Conservation (phyloP, 2,329 filamentous ascomycete genomes). For the Ophiocordyceps unilateralis region DNA sequence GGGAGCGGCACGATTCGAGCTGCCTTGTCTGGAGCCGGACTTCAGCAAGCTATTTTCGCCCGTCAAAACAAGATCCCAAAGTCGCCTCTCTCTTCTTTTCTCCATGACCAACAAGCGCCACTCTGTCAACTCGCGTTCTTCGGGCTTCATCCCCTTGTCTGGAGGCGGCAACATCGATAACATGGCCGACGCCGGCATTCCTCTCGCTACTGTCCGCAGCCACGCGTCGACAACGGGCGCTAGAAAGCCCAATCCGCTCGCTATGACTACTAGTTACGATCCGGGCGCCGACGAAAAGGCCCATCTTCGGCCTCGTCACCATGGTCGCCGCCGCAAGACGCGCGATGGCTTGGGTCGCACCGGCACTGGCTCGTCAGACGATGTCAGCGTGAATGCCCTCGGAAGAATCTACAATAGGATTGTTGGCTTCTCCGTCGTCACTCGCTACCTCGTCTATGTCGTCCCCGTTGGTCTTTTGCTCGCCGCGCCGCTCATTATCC, state of each 20-base stretch:
- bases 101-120: not conserved
- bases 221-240: not conserved
- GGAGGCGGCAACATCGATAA: not conserved
- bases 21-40: not conserved
- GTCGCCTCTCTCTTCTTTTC: not conserved
- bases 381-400: constrained; percentile 44
- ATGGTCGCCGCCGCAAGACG: constrained; percentile 33
- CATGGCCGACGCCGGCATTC: not conserved
- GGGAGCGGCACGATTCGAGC: no score
- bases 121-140: not conserved
- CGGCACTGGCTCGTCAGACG: constrained; percentile 29
- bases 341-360: constrained; percentile 21
- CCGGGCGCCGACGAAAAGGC: not conserved
- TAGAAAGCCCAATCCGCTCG: not conserved
- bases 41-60: no score
- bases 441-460: constrained; percentile 51
- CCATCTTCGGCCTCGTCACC: constrained; percentile 6
- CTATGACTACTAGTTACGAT: not conserved
- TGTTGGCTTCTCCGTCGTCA: constrained; percentile 43
- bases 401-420: constrained; percentile 49
- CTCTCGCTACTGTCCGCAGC: not conserved
- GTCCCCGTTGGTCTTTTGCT: constrained; percentile 44
- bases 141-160: not conserved
- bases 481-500: constrained; percentile 42
- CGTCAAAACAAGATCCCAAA: not conserved